phyloP scores from a whole-genome alignment of 495 filamentous ascomycete genomes.

The Parachaetomium inaequale region DNA sequence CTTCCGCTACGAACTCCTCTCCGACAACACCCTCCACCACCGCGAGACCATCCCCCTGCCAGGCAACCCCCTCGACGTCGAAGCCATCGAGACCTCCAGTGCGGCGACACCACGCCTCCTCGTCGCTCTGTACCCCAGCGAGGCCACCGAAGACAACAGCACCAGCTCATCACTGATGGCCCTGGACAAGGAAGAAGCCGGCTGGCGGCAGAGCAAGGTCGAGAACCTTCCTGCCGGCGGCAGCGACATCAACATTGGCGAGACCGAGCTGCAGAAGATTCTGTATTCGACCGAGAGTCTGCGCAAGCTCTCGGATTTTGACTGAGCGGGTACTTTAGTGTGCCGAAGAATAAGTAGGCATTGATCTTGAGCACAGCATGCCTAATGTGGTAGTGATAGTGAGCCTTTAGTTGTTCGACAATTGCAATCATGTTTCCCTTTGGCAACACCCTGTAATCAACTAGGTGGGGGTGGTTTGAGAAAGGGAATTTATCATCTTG shows the following conservation, averaged over 20 bases:
- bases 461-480: too few relatives aligned
- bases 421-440: too few relatives aligned
- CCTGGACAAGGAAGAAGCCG: slow-evolving; percentile 16
- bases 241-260: slow-evolving; percentile 32
- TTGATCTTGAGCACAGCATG: background rate
- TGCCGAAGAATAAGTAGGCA: background rate
- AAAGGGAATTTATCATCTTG: too few relatives aligned
- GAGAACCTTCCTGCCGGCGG: slow-evolving; percentile 17
- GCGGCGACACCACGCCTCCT: slow-evolving; percentile 38
- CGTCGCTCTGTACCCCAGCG: slow-evolving; percentile 54
- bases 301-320: slow-evolving; percentile 49
- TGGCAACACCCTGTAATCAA: too few relatives aligned
- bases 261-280: slow-evolving; percentile 50
- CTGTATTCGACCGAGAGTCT: slow-evolving; percentile 71
- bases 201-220: slow-evolving; percentile 3
- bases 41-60: slow-evolving; percentile 46
- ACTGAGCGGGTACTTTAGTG: slow-evolving; percentile 17
- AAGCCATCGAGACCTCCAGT: slow-evolving; percentile 24
- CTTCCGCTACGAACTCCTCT: slow-evolving; percentile 52
- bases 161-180: slow-evolving; percentile 22
- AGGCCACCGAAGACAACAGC: slow-evolving; percentile 18
- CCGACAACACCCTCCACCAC: slow-evolving; percentile 42
- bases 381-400: background rate
- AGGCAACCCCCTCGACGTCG: slow-evolving; percentile 61
- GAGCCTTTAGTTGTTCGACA: too few relatives aligned